Conservation (phyloP, 306 rosid genomes). For the Lathyrus tuberosus region DNA sequence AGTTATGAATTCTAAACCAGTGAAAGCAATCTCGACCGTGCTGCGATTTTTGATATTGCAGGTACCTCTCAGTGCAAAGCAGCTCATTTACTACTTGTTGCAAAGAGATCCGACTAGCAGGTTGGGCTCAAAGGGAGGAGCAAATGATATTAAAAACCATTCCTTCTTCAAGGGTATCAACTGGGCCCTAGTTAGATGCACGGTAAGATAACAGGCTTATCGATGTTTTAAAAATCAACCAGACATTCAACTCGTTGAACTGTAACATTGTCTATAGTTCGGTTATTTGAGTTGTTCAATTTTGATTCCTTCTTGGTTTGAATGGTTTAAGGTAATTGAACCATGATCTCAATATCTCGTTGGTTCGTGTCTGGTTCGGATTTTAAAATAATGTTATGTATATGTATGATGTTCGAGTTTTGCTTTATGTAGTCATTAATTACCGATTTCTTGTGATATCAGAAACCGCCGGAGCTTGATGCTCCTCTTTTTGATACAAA, state of each 20-base stretch:
- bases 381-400: background rate
- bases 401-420: background rate
- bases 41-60: conserved; percentile 13
- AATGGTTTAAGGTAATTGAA: background rate
- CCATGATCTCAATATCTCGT: background rate
- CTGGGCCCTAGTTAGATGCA: conserved; percentile 91
- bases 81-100: conserved; percentile 69
- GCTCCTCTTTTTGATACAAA: conserved; percentile 56
- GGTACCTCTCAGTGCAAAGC: conserved; percentile 78
- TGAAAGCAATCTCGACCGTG: background rate
- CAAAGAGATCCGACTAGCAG: conserved; percentile 77
- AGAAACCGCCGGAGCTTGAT: conserved; percentile 82
- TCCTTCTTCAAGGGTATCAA: conserved; percentile 83
- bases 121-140: conserved; percentile 86
- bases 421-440: conserved; percentile 14
- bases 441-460: conserved; percentile 10
- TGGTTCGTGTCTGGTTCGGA: background rate
- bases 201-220: conserved; percentile 50
- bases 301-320: background rate
- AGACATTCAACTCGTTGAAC: background rate
- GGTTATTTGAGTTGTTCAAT: background rate
- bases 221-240: background rate
- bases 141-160: conserved; percentile 74
- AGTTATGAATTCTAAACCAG: background rate
- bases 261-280: background rate